Conservation (phyloP, 2,329 filamentous ascomycete genomes). For the Geosmithia flava region DNA sequence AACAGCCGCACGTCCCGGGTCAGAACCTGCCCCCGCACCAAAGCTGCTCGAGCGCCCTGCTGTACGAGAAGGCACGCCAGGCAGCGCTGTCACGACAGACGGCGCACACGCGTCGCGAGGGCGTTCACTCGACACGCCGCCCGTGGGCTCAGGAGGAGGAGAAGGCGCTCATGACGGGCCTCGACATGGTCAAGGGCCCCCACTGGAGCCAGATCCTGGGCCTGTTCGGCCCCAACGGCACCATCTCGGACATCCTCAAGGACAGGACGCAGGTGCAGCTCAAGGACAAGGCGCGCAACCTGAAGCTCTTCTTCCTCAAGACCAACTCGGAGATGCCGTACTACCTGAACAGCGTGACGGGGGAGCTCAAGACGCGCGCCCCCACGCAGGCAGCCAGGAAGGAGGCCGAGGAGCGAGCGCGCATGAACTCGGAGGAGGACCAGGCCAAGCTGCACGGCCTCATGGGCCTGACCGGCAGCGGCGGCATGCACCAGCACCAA, state of each 20-base stretch:
- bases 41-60: slow-evolving; percentile 36
- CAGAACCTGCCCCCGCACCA: slow-evolving; percentile 42
- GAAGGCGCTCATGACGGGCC: slow-evolving; percentile 75
- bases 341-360: slow-evolving; percentile 77
- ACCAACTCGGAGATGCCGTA: slow-evolving; percentile 84
- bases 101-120: slow-evolving; percentile 41
- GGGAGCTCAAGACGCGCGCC: slow-evolving; percentile 76
- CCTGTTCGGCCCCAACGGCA: slow-evolving; percentile 69
- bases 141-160: slow-evolving; percentile 87
- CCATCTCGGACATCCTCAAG: slow-evolving; percentile 70
- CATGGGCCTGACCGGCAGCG: slow-evolving; percentile 36
- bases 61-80: slow-evolving; percentile 47
- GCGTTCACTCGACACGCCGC: slow-evolving; percentile 51
- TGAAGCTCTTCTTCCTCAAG: slow-evolving; percentile 87
- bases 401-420: slow-evolving; percentile 52
- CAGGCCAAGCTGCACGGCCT: slow-evolving; percentile 49
- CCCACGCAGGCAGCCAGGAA: slow-evolving; percentile 61
- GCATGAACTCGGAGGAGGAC: slow-evolving; percentile 43
- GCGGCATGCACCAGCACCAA: slow-evolving; percentile 30
- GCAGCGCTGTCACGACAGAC: slow-evolving; percentile 44
- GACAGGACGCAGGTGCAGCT: slow-evolving; percentile 85
- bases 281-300: slow-evolving; percentile 82
- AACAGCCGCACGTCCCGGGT: slow-evolving; percentile 10
- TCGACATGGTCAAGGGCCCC: slow-evolving; percentile 80
- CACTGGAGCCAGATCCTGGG: slow-evolving; percentile 89